Evolutionary conservation across 257 asterid species (phyloP).

Genomic region (Scutellaria galericulata): DNA sequence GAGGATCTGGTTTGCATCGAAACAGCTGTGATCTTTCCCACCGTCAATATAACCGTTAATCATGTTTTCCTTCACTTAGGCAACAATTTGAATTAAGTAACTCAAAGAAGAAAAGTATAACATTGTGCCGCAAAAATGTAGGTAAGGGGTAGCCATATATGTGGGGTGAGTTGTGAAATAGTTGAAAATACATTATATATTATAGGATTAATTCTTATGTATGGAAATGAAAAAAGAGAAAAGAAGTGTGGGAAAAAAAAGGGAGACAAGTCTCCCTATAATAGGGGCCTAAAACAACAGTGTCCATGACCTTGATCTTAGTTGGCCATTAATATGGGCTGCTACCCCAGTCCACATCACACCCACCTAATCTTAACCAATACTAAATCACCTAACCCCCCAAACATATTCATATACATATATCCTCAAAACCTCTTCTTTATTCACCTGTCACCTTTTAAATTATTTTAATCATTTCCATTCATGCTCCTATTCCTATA

Average conservation of each 20-base stretch:
- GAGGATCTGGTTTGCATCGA: too few species aligned
- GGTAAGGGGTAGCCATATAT: too few species aligned
- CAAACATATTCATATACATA: too few species aligned
- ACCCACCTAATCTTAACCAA: constrained; percentile 17
- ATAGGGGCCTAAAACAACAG: constrained; percentile 45
- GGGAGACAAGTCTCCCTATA: constrained; percentile 44
- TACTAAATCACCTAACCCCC: not conserved
- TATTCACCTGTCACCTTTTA: constrained; percentile 7
- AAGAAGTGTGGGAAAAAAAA: not conserved
- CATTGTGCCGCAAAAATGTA: too few species aligned
- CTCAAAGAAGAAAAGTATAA: too few species aligned
- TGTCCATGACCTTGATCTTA: constrained; percentile 45
- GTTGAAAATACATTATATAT: too few species aligned
- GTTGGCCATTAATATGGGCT: constrained; percentile 51
- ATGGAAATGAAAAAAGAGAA: not conserved
- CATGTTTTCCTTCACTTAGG: too few species aligned
- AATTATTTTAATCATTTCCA: not conserved
- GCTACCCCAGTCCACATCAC: constrained; percentile 27
- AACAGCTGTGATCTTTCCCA: too few species aligned
- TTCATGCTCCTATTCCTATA: constrained; percentile 2
- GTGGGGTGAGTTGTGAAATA: too few species aligned
- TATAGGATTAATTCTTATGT: too few species aligned
- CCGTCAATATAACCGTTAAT: too few species aligned
- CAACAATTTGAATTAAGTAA: too few species aligned
- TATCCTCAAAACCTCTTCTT: not conserved